These are phyloP conservation scores for Apophysomyces ossiformis DNA, from an alignment of 371 early-diverging fungal species.

Conservation along the genomic window DNA sequence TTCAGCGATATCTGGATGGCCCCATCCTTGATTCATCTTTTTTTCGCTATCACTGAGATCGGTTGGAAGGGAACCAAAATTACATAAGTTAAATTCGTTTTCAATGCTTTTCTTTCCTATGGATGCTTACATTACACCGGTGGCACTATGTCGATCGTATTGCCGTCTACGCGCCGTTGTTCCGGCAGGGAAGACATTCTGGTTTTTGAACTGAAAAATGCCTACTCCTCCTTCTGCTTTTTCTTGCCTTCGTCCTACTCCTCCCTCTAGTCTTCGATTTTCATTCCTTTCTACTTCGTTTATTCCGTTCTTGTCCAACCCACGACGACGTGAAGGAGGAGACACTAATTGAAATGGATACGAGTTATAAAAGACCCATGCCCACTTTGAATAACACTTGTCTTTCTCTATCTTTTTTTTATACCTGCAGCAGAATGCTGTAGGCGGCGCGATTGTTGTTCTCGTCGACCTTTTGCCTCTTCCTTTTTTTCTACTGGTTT, in stretches of 20 bases:
- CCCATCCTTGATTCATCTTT: conserved; percentile 83
- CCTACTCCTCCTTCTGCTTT: conserved; percentile 1
- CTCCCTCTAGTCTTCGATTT: not conserved
- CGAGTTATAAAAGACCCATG: too few relatives aligned
- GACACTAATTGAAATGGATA: conserved; percentile 29
- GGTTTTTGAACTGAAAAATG: not conserved
- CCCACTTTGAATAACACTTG: too few relatives aligned
- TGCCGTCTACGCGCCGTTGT: conserved; percentile 42
- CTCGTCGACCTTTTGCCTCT: conserved; percentile 27
- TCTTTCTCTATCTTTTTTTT: conserved; percentile 3
- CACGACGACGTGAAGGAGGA: conserved; percentile 45
- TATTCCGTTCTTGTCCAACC: conserved; percentile 1
- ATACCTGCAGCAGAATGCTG: conserved; percentile 30
- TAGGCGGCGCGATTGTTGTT: conserved; percentile 8
- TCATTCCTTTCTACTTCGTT: conserved; percentile 10
- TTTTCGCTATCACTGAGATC: conserved; percentile 71
- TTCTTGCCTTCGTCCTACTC: conserved; percentile 4
- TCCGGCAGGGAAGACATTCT: not conserved
- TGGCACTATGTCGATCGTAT: conserved; percentile 80
- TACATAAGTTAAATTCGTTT: not conserved
- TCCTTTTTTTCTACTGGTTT: conserved; percentile 40
- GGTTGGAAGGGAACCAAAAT: not conserved
- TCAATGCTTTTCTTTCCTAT: not conserved
- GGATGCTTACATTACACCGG: conserved; percentile 58
- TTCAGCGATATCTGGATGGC: conserved; percentile 52